A percentile compares a stretch with the other conserved stretches of the same genome.
Evolutionary conservation across 139 green algal genomes (phyloP).

Genomic region (Prasinococcaceae sp.): DNA sequence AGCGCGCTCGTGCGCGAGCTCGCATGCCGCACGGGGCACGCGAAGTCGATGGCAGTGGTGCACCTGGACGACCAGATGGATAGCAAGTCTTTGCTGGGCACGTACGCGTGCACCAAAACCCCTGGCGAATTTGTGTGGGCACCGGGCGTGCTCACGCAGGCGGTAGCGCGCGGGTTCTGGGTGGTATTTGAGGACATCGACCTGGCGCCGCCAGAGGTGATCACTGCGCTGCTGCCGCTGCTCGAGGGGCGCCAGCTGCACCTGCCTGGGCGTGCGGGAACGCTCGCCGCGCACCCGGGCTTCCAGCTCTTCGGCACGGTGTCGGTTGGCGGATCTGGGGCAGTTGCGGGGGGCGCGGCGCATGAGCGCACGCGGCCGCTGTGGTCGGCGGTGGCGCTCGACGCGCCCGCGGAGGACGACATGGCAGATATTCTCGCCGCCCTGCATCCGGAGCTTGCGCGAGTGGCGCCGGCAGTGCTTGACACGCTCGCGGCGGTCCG

Average conservation of each 20-base stretch:
- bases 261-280: slow-evolving; percentile 50
- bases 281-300: slow-evolving; percentile 40
- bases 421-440: too few relatives aligned
- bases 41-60: slow-evolving; percentile 18
- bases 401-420: too few relatives aligned
- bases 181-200: slow-evolving; percentile 90
- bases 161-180: slow-evolving; percentile 70
- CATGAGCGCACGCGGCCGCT: too few relatives aligned
- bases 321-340: too few relatives aligned
- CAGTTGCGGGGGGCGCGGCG: slow-evolving; percentile 13
- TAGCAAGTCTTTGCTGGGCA: slow-evolving; percentile 79
- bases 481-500: too few relatives aligned
- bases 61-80: slow-evolving; percentile 95
- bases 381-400: too few relatives aligned
- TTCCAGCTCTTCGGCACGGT: slow-evolving; percentile 77
- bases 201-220: slow-evolving; percentile 72
- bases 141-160: slow-evolving; percentile 74
- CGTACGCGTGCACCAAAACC: slow-evolving; percentile 72
- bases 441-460: too few relatives aligned
- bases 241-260: slow-evolving; percentile 57
- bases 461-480: too few relatives aligned
- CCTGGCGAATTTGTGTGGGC: slow-evolving; percentile 93
- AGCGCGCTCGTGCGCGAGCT: slow-evolving; percentile 60
- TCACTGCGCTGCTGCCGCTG: slow-evolving; percentile 70
- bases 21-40: slow-evolving; percentile 55